Conservation (phyloP, 805 yeast species). For the Myxozyma neglecta region DNA sequence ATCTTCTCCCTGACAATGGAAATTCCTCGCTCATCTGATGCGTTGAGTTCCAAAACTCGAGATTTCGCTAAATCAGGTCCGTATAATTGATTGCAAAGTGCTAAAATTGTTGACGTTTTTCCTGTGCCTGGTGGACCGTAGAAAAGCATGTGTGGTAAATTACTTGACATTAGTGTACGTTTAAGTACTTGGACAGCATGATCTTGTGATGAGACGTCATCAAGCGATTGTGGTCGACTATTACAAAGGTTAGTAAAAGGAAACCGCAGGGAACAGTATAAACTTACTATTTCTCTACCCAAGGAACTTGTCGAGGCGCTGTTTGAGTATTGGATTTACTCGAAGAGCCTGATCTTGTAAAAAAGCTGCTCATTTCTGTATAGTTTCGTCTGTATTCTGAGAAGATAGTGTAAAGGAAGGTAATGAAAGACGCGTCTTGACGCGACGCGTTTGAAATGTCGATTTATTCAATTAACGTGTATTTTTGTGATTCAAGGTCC, state of each 20-base stretch:
- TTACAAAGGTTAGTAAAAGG: conserved; percentile 1
- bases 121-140: conserved; percentile 96
- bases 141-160: conserved; percentile 82
- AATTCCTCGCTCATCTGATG: conserved; percentile 90
- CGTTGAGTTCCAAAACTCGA: conserved; percentile 79
- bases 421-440: not conserved
- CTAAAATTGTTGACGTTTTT: conserved; percentile 83
- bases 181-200: conserved; percentile 82
- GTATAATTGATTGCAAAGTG: conserved; percentile 74
- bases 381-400: not conserved
- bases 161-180: conserved; percentile 62
- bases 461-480: no score
- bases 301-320: conserved; percentile 49
- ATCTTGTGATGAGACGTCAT: conserved; percentile 89
- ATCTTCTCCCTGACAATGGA: conserved; percentile 82
- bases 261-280: not conserved
- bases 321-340: not conserved
- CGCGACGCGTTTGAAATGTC: not conserved
- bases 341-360: conserved; percentile 6
- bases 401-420: not conserved
- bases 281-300: conserved; percentile 83
- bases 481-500: no score
- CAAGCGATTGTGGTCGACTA: conserved; percentile 79
- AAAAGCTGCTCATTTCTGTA: not conserved
- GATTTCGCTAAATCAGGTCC: conserved; percentile 69